These are phyloP conservation scores for Suillus weaverae DNA, from an alignment of 768 basidiomycete species.

Conservation along the genomic window DNA sequence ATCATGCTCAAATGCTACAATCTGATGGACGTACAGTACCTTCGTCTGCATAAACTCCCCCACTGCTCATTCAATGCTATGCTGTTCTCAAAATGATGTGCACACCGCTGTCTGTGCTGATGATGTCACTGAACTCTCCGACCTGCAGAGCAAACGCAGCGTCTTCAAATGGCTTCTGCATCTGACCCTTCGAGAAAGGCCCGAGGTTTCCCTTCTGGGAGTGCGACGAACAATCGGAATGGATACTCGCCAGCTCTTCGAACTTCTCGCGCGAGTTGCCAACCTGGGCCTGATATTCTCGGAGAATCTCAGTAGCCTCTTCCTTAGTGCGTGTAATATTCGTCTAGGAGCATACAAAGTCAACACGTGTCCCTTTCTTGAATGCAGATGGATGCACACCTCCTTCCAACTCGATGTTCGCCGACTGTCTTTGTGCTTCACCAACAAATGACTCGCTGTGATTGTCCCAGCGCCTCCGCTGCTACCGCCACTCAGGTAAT, in stretches of 20 bases:
- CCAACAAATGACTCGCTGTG: slow-evolving; percentile 91
- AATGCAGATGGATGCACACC: slow-evolving; percentile 41
- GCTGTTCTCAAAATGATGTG: slow-evolving; percentile 90
- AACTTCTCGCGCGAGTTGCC: slow-evolving; percentile 56
- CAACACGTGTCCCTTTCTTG: neutral
- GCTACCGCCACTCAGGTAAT: slow-evolving; percentile 38
- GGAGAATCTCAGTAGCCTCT: slow-evolving; percentile 83
- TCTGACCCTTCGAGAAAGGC: slow-evolving; percentile 79
- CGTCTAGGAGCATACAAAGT: slow-evolving; percentile 36
- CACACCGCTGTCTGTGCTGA: slow-evolving; percentile 92
- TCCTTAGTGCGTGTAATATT: slow-evolving; percentile 86
- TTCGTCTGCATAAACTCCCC: neutral
- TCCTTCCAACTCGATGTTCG: slow-evolving; percentile 85
- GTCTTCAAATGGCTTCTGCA: slow-evolving; percentile 98
- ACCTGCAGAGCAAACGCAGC: slow-evolving; percentile 71
- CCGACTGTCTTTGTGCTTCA: slow-evolving; percentile 85
- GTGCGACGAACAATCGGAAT: slow-evolving; percentile 93
- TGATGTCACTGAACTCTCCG: slow-evolving; percentile 76
- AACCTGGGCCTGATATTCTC: slow-evolving; percentile 48
- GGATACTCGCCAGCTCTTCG: slow-evolving; percentile 64
- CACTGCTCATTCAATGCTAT: slow-evolving; percentile 29
- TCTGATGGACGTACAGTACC: neutral
- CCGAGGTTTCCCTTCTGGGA: slow-evolving; percentile 84
- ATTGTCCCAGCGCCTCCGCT: slow-evolving; percentile 51
- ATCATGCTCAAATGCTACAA: slow-evolving; percentile 4